Conservation (phyloP, 257 asterid genomes). For the Plectranthus barbatus region DNA sequence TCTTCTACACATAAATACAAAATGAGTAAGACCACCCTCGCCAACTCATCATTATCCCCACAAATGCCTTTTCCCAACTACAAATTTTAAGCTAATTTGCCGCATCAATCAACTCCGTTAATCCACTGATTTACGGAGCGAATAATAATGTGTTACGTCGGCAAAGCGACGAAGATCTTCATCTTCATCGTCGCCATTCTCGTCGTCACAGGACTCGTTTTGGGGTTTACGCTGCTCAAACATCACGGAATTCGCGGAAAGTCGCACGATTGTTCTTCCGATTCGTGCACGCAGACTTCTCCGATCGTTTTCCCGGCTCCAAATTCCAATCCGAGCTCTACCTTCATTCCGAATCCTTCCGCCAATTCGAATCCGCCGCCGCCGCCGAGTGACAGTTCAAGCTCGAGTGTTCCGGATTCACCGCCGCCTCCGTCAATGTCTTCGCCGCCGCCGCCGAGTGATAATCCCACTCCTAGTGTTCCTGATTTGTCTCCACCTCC, state of each 20-base stretch:
- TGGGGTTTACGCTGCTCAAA: conserved; percentile 48
- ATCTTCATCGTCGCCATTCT: conserved; percentile 58
- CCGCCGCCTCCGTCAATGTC: conserved; percentile 24
- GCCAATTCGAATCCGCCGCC: conserved; percentile 14
- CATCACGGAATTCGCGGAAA: conserved; percentile 16
- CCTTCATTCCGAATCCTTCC: conserved; percentile 18
- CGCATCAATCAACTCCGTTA: conserved; percentile 2
- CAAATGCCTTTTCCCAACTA: not conserved
- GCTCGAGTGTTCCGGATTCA: conserved; percentile 21
- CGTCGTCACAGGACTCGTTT: conserved; percentile 45
- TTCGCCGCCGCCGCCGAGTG: conserved; percentile 28
- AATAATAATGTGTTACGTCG: conserved; percentile 54
- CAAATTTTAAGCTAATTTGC: not conserved
- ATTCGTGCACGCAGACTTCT: conserved; percentile 37
- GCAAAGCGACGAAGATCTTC: conserved; percentile 98
- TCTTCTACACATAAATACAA: conserved; percentile 14
- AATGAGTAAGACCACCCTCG: not conserved
- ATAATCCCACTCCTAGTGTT: conserved; percentile 19
- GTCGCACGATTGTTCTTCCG: conserved; percentile 31
- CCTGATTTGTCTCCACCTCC: conserved; percentile 42
- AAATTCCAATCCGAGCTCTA: conserved; percentile 18
- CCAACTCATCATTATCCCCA: conserved; percentile 19
- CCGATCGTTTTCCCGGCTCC: conserved; percentile 32
- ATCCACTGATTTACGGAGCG: not conserved
- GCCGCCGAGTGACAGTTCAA: conserved; percentile 24